Base-by-base conservation (phyloP, 371 early-diverging fungal species). In the Syncephalastrum monosporum region DNA sequence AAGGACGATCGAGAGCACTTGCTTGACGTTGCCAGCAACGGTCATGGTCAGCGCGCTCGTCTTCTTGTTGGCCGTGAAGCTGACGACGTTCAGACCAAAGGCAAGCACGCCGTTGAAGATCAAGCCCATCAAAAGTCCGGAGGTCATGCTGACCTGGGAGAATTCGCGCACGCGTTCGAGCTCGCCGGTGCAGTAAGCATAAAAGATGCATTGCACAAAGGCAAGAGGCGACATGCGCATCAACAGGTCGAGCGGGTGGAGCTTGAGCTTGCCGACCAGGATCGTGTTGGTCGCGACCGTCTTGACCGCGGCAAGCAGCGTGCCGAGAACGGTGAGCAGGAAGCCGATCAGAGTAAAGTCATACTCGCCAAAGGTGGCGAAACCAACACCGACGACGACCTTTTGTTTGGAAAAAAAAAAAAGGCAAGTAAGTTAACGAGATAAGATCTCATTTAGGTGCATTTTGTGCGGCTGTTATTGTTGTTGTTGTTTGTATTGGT, bases 21-120 rank as follows among this genome's bases (percentile, higher is more conserved):
- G 92, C 74, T 94, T 93, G 42, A 93, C 90, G 66, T 94, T 91
- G 46, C 86, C 92, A 46, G 94, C 92, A 8, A 93, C 93, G 0
- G 92, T 89, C 90, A 93, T 93, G 19, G 90, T 91, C 55, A 95
- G 71, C 5, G 94, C 90, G 44, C 87, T 82, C 16, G 92, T 91
- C 65, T 87, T 86, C 67, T 88, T 88, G 72, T 90, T 93, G 27
- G 94, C 92, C 1, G 88, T 87, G 61, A 95, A 93, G 47, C 88
- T 87, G 41, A 88, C 88, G 25, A 85, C 75, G 72, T 94, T 93
- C 59, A 94, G 74, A 60, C 77, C 80, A 71, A 95, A 94, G 2
- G 96, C 96, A 55, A 94, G 77, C 13, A 84, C 60, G 21, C 93
- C 93, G 59, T 95, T 94, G 50, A 87, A 58, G 6, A 81, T 49